Conservation (phyloP, 1,284 basidiomycete species). For the Trametes versicolor region DNA sequence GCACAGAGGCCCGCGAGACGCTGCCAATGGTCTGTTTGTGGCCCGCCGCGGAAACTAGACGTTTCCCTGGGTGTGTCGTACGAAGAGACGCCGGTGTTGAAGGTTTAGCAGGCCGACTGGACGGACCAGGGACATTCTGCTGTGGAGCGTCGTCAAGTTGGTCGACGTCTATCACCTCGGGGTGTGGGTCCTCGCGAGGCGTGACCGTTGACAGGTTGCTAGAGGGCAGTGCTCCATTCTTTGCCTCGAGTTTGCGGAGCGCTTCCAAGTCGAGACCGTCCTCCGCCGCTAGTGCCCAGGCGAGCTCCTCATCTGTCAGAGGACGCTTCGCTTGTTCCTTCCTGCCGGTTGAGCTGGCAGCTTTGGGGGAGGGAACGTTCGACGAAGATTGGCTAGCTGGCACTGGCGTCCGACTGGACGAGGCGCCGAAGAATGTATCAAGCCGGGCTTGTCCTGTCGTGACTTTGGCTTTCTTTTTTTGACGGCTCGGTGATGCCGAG, state of each 20-base stretch:
- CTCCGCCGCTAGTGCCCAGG: slow-evolving; percentile 40
- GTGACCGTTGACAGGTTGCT: slow-evolving; percentile 17
- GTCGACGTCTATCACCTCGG: slow-evolving; percentile 46
- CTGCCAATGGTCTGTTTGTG: no score
- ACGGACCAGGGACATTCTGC: slow-evolving; percentile 15
- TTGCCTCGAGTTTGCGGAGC: slow-evolving; percentile 37
- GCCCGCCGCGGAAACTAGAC: no score
- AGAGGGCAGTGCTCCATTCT: slow-evolving; percentile 2
- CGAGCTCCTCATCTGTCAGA: slow-evolving; percentile 38
- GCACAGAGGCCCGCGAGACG: no score
- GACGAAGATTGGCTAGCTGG: slow-evolving; percentile 9
- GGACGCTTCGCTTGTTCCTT: slow-evolving; percentile 11
- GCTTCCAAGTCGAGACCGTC: slow-evolving; percentile 41
- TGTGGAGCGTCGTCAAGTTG: slow-evolving; percentile 35
- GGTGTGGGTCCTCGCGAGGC: slow-evolving; percentile 18
- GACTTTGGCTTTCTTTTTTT: slow-evolving; percentile 41
- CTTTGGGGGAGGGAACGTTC: neutral
- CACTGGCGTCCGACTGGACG: slow-evolving; percentile 21
- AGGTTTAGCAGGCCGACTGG: neutral
- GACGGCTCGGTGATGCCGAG: slow-evolving; percentile 35
- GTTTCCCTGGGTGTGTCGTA: neutral
- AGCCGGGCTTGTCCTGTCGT: slow-evolving; percentile 41
- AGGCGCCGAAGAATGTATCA: slow-evolving; percentile 43
- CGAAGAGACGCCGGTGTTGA: neutral
- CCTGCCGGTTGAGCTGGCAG: slow-evolving; percentile 8